Base-by-base conservation (phyloP, 805 yeast genomes). In the Cyberlindnera maritima region DNA sequence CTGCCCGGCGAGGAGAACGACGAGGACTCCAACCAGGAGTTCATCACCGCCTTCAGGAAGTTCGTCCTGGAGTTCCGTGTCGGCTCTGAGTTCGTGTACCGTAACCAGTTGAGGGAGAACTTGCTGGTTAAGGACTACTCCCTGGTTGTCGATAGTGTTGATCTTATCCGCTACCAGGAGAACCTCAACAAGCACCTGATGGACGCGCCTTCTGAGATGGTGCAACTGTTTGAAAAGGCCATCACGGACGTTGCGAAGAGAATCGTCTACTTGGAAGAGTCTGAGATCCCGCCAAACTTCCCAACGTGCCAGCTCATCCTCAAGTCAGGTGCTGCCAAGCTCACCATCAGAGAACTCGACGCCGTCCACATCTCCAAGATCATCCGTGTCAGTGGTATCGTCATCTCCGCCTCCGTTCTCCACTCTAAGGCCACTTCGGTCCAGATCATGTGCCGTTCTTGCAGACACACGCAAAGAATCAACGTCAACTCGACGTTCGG, bases 51-150 rank as follows among this genome's bases (percentile, higher is more conserved):
- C 3, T 91, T 92, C 72, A 81, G 84, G 55, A 75, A 80, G 56
- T 94, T 94, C 66, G 77, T 94, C 35, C 71, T 89, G 45, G 96
- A 90, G 63, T 94, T 89, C 67, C 79, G 96, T 67, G 76, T 88
- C 50, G 85, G 87, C 60, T 79, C 88, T 48, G 85, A 81, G 63
- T 94, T 87, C 65, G 73, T 90, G 34, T 92, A 92, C 71, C 76
- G 96, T 73, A 97, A 91, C 59, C 96, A 91, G 64, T 73, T 94
- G 46, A 75, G 97, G 56, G 96, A 89, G 59, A 89, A 91, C 65
- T 70, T 95, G 39, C 72, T 92, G 42, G 83, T 88, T 53, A 83
- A 83, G 46, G 80, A 83, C 58, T 91, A 81, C 67, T 77, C 75
- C 35, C 67, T 94, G 43, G 77, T 79, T 3, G 95, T 94, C 11